Evolutionary conservation across 768 basidiomycete genomes (phyloP), one percentile per base, ranked within the genome.

Genomic region (Mycena haematopus): DNA sequence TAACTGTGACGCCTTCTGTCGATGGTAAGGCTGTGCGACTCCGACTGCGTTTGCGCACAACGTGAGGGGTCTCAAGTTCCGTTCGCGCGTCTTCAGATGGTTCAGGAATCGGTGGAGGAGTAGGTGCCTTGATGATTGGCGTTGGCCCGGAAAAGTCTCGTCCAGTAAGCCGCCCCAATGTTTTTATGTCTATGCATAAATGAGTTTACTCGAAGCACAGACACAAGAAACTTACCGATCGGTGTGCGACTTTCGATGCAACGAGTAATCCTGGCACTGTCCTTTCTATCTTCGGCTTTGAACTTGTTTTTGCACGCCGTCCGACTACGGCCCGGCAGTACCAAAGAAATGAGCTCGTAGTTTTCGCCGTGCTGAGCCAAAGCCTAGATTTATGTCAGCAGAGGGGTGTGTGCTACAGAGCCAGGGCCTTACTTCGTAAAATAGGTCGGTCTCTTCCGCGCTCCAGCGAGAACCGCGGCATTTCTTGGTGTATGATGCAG

Each of bases 251-350:
- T 87, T 61, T 86, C 86, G n/a, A 96, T 76, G 71, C 87, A 90
- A 63, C 84, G 80, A 62, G 87, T 89, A 59, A 96, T 91, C 50
- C 89, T 81, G n/a, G 81, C 82, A 29, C 87, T 82, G 72, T 95
- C 89, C 72, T 85, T 86, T 76, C 84, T 92, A 72, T 95, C 94
- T 73, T 96, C 95, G 0, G 87, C 82, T 69, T 93, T 95, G 79
- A 95, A 96, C 72, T 96, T 96, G 74, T 92, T 91, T 76, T 93
- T 95, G 74, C 95, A 94, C 27, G 94, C 89, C 70, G 91, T 93
- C 21, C 95, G 83, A 70, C 93, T 91, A 17, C 95, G 88, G 19
- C 90, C 89, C 40, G 93, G 92, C 21, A 96, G 81, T 14, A 95
- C 82, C 68, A 88, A 88, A 3, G 95, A 91, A 63, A 96, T 95